Percentiles rank a stretch among this genome's conserved stretches.
phyloP scores from a whole-genome alignment of 2,329 filamentous ascomycete genomes.

The Colletotrichum lini region DNA sequence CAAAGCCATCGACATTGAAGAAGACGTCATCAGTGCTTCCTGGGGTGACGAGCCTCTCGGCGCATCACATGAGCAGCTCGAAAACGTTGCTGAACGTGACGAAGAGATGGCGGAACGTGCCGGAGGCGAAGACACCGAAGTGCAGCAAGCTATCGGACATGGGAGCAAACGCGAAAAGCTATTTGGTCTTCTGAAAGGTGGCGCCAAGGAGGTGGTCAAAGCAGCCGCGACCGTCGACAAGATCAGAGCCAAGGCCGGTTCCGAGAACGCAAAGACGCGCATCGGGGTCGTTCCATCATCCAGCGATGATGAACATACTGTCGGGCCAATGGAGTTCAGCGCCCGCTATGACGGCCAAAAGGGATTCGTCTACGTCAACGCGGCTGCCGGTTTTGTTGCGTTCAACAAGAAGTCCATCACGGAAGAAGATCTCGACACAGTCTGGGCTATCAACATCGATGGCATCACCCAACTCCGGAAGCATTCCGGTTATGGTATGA shows the following conservation, averaged over 20 bases:
- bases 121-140: constrained; percentile 18
- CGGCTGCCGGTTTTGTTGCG: background rate
- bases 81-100: constrained; percentile 3
- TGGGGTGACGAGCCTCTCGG: constrained; percentile 26
- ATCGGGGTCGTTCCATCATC: background rate
- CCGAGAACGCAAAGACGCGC: constrained; percentile 12
- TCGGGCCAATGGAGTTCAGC: constrained; percentile 25
- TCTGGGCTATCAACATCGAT: constrained; percentile 9
- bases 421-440: constrained; percentile 3
- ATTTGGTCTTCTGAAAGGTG: constrained; percentile 27
- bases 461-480: constrained; percentile 20
- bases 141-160: constrained; percentile 8
- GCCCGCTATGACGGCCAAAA: constrained; percentile 8
- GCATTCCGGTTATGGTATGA: constrained; percentile 27
- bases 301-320: background rate
- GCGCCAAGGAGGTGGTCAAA: constrained; percentile 28
- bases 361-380: constrained; percentile 19
- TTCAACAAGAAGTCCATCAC: constrained; percentile 11
- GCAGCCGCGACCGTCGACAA: constrained; percentile 22
- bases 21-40: constrained; percentile 2
- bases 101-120: constrained; percentile 5
- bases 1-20: background rate
- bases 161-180: constrained; percentile 25
- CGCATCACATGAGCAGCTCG: background rate
- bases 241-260: constrained; percentile 25